Evolutionary conservation across 2,329 filamentous ascomycete genomes (phyloP), one percentile per base, ranked within the genome.

Genomic region (Graphilbum ipis-grandicollis): DNA sequence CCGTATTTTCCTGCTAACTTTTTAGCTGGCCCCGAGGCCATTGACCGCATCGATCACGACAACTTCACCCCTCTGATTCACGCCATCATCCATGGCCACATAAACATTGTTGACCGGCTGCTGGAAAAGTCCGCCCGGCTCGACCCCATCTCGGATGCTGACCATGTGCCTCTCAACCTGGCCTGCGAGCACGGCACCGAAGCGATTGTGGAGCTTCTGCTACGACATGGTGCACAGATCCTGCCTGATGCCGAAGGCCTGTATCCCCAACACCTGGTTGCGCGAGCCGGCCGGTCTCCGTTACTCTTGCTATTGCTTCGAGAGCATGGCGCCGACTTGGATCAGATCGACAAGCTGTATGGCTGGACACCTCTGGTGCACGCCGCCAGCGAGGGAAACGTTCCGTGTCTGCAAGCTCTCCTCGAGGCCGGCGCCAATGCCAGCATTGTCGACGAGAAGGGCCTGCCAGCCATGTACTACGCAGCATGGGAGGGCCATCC

Each of bases 281-380:
- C 90, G 19, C 72, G 90, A 38, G 90, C 88, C 22, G 84, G 84
- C 3, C 77, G 86, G 50, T 80, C 75, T 1, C 80, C 85, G 1
- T 68, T 82, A 38, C 68, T 94, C 21, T 65, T 96, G 10, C 60
- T 86, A 13, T 65, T 94, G 29, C 65, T 98, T 12, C 79, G 85
- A 52, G 67, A 79, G 35, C 86, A 90, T 49, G 86, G 86, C 2
- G 88, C 85, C 18, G 78, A 98, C 52, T 66, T 98, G 31, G 75
- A 98, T 49, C 86, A 96, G 53, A 67, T 83, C 23, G 90, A 98
- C 56, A 96, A 93, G 57, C 66, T 98, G 14, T 96, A 96, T 48
- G 84, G 88, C 42, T 98, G 90, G 90, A 96, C 90, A 2, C 86
- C 90, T 0, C 65, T 98, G 5, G 90, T 98, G 39, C 88, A 98